Evolutionary conservation across 2,329 filamentous ascomycete species (phyloP).

Genomic region (Thelonectria blattea): DNA sequence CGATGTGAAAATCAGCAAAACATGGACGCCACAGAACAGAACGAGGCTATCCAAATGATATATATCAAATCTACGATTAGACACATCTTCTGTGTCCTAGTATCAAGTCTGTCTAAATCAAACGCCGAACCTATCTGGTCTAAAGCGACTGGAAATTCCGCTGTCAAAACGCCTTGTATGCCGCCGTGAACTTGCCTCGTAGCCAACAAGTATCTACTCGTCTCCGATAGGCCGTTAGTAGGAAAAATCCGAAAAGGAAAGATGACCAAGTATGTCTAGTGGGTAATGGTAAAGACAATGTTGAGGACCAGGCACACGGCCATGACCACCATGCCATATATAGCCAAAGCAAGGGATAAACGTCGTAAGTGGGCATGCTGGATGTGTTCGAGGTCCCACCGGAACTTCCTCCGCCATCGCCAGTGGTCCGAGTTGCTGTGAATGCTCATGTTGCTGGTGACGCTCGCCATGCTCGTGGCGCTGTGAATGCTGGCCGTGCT

Average conservation of each 20-base stretch:
- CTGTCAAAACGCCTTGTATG: conserved; percentile 32
- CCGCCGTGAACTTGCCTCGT: conserved; percentile 27
- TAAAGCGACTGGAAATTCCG: conserved; percentile 21
- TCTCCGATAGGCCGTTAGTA: conserved; percentile 28
- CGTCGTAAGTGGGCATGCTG: conserved; percentile 71
- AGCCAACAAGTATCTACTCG: conserved; percentile 26
- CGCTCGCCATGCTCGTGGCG: conserved; percentile 47
- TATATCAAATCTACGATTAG: conserved; percentile 24
- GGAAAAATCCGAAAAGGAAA: neutral
- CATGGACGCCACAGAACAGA: neutral
- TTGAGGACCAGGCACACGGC: conserved; percentile 85
- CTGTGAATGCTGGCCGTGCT: conserved; percentile 55
- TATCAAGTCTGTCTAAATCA: conserved; percentile 28
- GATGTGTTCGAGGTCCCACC: conserved; percentile 68
- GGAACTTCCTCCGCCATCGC: conserved; percentile 63
- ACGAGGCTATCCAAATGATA: neutral
- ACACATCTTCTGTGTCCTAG: conserved; percentile 28
- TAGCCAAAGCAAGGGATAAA: conserved; percentile 74
- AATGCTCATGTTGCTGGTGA: conserved; percentile 40
- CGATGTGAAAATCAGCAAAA: neutral
- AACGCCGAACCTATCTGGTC: conserved; percentile 28
- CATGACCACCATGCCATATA: conserved; percentile 91
- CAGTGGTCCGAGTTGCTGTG: conserved; percentile 39
- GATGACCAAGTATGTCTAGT: conserved; percentile 22
- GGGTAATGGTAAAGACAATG: conserved; percentile 75